Evolutionary conservation across 2,329 filamentous ascomycete genomes (phyloP), one percentile per base, ranked within the genome.

Genomic region (Monosporascus sp.): DNA sequence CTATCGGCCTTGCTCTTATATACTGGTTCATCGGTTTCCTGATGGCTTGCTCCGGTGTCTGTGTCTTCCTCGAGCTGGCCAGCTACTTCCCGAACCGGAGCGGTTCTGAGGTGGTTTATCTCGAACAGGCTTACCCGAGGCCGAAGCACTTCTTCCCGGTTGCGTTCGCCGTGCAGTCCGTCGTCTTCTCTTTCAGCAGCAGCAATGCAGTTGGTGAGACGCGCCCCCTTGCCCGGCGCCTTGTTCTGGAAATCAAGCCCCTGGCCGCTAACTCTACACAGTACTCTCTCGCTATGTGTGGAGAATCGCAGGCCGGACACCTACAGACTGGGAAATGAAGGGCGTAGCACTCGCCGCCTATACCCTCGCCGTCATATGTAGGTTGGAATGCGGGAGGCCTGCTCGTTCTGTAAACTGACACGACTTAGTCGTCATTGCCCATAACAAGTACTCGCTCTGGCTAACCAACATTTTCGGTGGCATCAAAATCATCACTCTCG

Each of bases 281-380:
- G 83, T 88, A 0, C 65, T 87, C 25, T 80, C 85, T 0, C 71
- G 79, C 39, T 89, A 89, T 57, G 64, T 88, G 0, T 89, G 81
- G 67, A 74, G 75, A 8, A 81, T 84, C 44, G 76, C 72, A 1
- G 79, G 75, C 0, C 64, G 71, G 0, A 68, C 65, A 0, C 78
- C 81, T 0, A 77, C 77, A 0, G 69, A 73, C n/a, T 89, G 85
- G 86, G 73, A 88, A 60, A 65, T 80, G 50, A 88, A 88, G 62
- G 86, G 84, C 1, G 79, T 88, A 3, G 85, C 85, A 0, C 69
- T 88, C 24, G 84, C 81, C 1, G 79, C 76, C 0, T 88, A 87
- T 60, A 84, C 80, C 0, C 61, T 84, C 0, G 82, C 83, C 3
- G 72, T 79, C 1, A 55, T 85, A 1, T 72, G 81, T 81, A 60